Evolutionary conservation across 306 rosid genomes (phyloP).

Genomic region (Acacia melanoxylon): DNA sequence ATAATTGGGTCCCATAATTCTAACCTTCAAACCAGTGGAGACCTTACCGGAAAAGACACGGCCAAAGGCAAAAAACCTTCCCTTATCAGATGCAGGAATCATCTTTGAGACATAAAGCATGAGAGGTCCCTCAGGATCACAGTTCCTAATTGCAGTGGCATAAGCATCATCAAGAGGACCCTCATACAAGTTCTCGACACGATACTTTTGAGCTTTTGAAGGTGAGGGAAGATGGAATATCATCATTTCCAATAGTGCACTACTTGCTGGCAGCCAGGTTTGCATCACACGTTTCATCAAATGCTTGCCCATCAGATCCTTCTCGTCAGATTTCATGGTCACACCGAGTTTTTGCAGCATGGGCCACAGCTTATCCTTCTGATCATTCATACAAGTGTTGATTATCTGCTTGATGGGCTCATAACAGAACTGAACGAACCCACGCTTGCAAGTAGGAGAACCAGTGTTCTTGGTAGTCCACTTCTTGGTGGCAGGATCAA

Average conservation of each 20-base stretch:
- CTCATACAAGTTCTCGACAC: conserved; percentile 95
- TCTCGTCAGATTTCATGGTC: conserved; percentile 79
- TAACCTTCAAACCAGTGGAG: conserved; percentile 86
- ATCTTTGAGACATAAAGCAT: conserved; percentile 96
- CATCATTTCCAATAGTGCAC: conserved; percentile 89
- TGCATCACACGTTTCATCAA: conserved; percentile 98
- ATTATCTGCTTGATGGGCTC: conserved; percentile 93
- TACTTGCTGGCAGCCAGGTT: conserved; percentile 93
- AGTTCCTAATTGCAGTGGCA: conserved; percentile 75
- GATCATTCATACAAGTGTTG: conserved; percentile 81
- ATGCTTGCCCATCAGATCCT: conserved; percentile 78
- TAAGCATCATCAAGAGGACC: conserved; percentile 90
- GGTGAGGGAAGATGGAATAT: conserved; percentile 93
- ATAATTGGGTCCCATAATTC: conserved; percentile 94
- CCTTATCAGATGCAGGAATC: conserved; percentile 98
- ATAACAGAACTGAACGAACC: conserved; percentile 88
- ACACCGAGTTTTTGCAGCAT: conserved; percentile 75
- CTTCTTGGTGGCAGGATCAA: conserved; percentile 65
- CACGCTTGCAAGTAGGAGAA: conserved; percentile 55
- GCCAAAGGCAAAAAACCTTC: conserved; percentile 90
- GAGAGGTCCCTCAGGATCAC: conserved; percentile 92
- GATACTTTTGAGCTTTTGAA: conserved; percentile 68
- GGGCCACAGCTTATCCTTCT: conserved; percentile 96
- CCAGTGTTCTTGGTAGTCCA: conserved; percentile 65
- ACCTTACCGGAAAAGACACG: conserved; percentile 88